Evolutionary conservation across 495 filamentous ascomycete species (phyloP).

Genomic region (Ramalina peruviana): DNA sequence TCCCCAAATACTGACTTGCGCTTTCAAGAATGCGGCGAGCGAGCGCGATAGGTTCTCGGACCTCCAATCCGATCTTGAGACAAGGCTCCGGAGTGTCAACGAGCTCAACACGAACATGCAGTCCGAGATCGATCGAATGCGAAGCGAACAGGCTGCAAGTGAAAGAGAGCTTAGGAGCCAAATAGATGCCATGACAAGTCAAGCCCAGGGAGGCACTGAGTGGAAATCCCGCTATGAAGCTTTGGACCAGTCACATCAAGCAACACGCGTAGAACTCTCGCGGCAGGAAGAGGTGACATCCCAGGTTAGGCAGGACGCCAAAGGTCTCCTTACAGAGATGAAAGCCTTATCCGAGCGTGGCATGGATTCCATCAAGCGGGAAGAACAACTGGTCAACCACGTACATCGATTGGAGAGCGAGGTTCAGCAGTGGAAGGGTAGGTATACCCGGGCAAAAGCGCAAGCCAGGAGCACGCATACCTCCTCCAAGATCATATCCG

Average conservation of each 20-base stretch:
- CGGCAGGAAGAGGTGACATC: conserved; percentile 77
- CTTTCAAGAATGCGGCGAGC: conserved; percentile 15
- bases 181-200: conserved; percentile 37
- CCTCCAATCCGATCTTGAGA: conserved; percentile 58
- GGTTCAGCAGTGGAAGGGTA: conserved; percentile 74
- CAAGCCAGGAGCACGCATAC: conserved; percentile 71
- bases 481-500: conserved; percentile 58
- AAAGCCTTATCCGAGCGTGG: conserved; percentile 66
- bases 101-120: conserved; percentile 62
- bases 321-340: conserved; percentile 81
- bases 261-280: conserved; percentile 51
- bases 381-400: conserved; percentile 58
- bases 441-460: conserved; percentile 75
- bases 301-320: conserved; percentile 74
- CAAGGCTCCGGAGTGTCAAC: conserved; percentile 63
- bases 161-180: conserved; percentile 51
- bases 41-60: conserved; percentile 61
- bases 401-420: conserved; percentile 66
- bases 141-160: conserved; percentile 48
- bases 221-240: conserved; percentile 42
- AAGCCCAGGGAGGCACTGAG: conserved; percentile 28
- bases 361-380: conserved; percentile 62
- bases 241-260: conserved; percentile 58
- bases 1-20: background rate
- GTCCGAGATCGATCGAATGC: conserved; percentile 60